phyloP scores from a whole-genome alignment of 768 basidiomycete species.

The Mrakia blollopis region DNA sequence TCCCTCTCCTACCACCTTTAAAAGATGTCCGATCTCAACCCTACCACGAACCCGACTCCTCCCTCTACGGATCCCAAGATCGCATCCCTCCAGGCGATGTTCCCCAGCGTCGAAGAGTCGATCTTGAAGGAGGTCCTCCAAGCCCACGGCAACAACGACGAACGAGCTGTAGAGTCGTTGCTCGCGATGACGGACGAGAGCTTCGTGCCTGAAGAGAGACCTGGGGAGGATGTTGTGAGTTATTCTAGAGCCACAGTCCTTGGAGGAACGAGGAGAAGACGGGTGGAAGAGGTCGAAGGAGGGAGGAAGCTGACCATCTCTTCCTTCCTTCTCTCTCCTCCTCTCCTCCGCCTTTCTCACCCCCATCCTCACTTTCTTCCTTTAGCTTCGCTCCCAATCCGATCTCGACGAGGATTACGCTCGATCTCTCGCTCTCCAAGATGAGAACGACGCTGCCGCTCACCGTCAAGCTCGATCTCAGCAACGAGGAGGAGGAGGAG shows the following conservation, averaged over 20 bases:
- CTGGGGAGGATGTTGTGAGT: conserved; percentile 39
- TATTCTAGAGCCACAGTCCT: no score
- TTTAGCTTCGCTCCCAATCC: conserved; percentile 49
- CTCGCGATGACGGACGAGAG: conserved; percentile 82
- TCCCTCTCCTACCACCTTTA: background rate
- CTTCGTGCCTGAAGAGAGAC: conserved; percentile 51
- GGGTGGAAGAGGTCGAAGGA: background rate
- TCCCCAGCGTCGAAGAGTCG: conserved; percentile 73
- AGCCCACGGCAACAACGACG: conserved; percentile 64
- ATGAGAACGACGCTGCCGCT: conserved; percentile 43
- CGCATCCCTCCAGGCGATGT: conserved; percentile 59
- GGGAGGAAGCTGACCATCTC: conserved; percentile 2
- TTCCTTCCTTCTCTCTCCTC: background rate
- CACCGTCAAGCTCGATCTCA: conserved; percentile 10
- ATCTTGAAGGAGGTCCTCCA: conserved; percentile 69
- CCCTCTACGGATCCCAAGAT: conserved; percentile 50
- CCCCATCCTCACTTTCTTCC: background rate
- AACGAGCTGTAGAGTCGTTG: conserved; percentile 67
- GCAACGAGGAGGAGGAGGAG: conserved; percentile 14
- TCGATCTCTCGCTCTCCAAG: conserved; percentile 63
- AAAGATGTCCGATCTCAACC: conserved; percentile 2
- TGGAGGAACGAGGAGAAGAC: background rate
- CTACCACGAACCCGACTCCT: conserved; percentile 19
- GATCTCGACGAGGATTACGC: conserved; percentile 77
- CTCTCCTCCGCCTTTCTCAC: no score